Evolutionary conservation across 371 early-diverging fungal species (phyloP).

Genomic region (Chytridiales sp.): DNA sequence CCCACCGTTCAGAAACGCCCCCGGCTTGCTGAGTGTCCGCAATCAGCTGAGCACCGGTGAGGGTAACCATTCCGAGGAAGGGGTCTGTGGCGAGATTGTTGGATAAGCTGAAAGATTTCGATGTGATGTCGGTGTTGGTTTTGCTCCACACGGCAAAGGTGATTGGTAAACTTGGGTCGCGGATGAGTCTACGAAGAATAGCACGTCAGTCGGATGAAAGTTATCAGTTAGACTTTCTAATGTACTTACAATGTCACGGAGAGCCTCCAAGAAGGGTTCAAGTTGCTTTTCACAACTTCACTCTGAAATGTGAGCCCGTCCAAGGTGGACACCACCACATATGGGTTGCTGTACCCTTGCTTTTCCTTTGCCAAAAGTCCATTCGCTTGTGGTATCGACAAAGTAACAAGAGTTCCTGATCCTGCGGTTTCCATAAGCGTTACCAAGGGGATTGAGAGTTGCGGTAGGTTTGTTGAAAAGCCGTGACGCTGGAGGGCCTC

Average conservation of each 20-base stretch:
- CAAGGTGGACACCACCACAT: conserved; percentile 24
- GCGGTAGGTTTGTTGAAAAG: too few species aligned
- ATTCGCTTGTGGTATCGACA: conserved; percentile 28
- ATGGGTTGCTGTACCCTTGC: conserved; percentile 38
- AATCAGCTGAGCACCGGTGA: conserved; percentile 11
- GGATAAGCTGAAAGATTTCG: background rate
- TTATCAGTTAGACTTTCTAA: conserved; percentile 16
- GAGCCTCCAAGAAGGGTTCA: conserved; percentile 28
- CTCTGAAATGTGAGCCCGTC: conserved; percentile 25
- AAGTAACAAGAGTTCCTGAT: background rate
- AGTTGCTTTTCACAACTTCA: conserved; percentile 8
- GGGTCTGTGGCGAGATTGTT: conserved; percentile 20
- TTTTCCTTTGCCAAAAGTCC: conserved; percentile 38
- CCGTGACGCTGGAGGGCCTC: too few species aligned
- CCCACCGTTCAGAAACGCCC: conserved; percentile 1
- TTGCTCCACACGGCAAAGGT: conserved; percentile 36
- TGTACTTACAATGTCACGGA: conserved; percentile 21
- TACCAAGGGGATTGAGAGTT: too few species aligned
- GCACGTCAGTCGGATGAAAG: background rate
- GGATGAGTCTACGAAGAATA: conserved; percentile 7
- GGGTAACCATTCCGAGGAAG: conserved; percentile 32
- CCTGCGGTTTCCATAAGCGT: too few species aligned
- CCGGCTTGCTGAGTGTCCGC: background rate
- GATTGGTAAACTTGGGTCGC: conserved; percentile 12
- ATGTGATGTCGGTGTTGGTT: conserved; percentile 3